These are phyloP conservation scores for Pulveroboletus sp. DNA, from an alignment of 768 basidiomycete genomes.

Conservation along the genomic window DNA sequence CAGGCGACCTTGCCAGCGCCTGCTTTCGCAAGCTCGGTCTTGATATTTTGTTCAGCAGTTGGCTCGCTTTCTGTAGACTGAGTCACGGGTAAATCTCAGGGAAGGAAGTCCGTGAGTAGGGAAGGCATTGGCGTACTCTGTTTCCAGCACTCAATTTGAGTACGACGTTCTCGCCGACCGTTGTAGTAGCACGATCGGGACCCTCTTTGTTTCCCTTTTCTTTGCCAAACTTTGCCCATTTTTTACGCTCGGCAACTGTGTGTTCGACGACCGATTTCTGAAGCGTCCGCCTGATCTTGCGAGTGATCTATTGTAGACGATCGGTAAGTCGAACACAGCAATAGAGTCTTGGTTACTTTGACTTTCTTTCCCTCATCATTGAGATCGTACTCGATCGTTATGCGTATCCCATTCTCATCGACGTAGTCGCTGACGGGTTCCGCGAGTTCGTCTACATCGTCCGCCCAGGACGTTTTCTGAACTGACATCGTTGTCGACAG, in stretches of 20 bases:
- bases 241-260: conserved; percentile 87
- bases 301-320: conserved; percentile 59
- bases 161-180: conserved; percentile 72
- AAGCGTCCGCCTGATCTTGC: conserved; percentile 78
- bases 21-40: conserved; percentile 60
- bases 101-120: background rate
- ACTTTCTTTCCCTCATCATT: conserved; percentile 95
- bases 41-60: conserved; percentile 59
- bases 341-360: conserved; percentile 51
- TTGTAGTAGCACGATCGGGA: conserved; percentile 90
- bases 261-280: conserved; percentile 94
- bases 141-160: conserved; percentile 62
- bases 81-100: background rate
- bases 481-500: conserved; percentile 16
- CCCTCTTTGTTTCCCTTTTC: conserved; percentile 86
- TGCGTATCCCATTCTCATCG: conserved; percentile 83
- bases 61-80: conserved; percentile 65
- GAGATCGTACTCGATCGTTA: conserved; percentile 73
- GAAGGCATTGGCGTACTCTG: conserved; percentile 39
- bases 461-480: conserved; percentile 79
- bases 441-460: conserved; percentile 80
- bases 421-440: conserved; percentile 55
- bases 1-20: conserved; percentile 88
- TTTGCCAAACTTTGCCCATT: conserved; percentile 90
- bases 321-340: background rate